phyloP scores from a whole-genome alignment of 345 rosid species.

The Cochlearia excelsa region DNA sequence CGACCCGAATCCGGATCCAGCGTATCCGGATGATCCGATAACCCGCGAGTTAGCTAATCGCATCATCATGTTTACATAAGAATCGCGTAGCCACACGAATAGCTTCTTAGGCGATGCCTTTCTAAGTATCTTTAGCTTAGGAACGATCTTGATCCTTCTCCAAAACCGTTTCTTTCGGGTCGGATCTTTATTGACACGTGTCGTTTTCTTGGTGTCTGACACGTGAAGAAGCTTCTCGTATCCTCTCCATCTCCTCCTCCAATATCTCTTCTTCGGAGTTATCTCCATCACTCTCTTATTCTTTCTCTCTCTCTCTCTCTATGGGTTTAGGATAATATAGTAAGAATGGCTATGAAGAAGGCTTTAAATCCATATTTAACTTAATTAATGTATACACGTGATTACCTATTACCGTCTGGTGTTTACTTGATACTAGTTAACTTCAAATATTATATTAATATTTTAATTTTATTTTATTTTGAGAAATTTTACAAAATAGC shows the following conservation, averaged over 20 bases:
- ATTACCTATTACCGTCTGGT: no score
- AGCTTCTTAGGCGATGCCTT: constrained; percentile 47
- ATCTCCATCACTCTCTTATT: constrained; percentile 22
- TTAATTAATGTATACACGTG: no score
- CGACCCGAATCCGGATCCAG: constrained; percentile 38
- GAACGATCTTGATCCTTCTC: constrained; percentile 50
- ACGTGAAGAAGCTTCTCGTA: constrained; percentile 47
- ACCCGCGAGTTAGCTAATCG: constrained; percentile 48
- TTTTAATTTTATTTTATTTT: no score
- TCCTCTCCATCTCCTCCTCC: constrained; percentile 41
- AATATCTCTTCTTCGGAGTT: constrained; percentile 38
- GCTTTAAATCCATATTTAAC: not conserved
- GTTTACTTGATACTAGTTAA: no score
- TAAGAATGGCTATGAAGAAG: not conserved
- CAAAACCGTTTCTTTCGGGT: constrained; percentile 40
- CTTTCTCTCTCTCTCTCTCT: not conserved
- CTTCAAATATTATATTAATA: no score
- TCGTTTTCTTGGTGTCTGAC: constrained; percentile 14
- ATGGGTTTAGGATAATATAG: not conserved
- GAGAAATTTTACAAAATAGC: no score
- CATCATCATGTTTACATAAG: constrained; percentile 70
- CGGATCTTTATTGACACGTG: constrained; percentile 29
- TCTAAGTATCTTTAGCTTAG: constrained; percentile 39
- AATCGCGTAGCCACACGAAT: constrained; percentile 57
- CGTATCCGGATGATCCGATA: constrained; percentile 33